These are phyloP conservation scores for Ceratocystis cacaofunesta DNA, from an alignment of 2,329 filamentous ascomycete genomes.

Conservation along the genomic window DNA sequence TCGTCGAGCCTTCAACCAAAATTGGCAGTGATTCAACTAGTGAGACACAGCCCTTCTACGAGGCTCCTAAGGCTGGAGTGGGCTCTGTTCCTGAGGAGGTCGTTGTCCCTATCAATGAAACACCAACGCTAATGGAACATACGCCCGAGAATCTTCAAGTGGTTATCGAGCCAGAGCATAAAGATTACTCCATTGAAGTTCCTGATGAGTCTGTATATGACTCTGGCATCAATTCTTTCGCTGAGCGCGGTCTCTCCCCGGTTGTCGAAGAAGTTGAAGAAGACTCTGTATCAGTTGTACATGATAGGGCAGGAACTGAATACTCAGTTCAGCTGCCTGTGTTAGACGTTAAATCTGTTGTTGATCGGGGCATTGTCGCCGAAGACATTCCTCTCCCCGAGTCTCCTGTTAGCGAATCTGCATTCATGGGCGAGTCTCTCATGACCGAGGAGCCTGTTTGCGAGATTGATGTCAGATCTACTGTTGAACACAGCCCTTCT, in stretches of 20 bases:
- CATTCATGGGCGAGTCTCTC: background rate
- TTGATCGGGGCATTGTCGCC: background rate
- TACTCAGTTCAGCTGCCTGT: too few relatives aligned
- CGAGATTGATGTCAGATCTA: background rate
- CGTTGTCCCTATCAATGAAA: background rate
- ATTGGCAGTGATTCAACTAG: background rate
- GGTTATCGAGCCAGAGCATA: background rate
- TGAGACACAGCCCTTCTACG: background rate
- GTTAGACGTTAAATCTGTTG: background rate
- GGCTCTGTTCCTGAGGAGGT: background rate
- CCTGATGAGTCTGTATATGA: background rate
- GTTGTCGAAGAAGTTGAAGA: conserved; percentile 4
- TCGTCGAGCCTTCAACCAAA: background rate
- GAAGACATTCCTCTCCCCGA: background rate
- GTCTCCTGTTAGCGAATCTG: background rate
- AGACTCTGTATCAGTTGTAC: background rate
- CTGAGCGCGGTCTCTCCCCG: background rate
- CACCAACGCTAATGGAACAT: background rate
- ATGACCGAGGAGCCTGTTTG: background rate
- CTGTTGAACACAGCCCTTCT: background rate
- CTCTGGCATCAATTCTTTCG: background rate
- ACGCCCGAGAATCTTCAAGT: background rate
- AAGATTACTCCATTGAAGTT: background rate
- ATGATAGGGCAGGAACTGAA: background rate
- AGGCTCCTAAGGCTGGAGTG: background rate